phyloP scores from a whole-genome alignment of 208 protist genomes.

The Phytomonas serpens region DNA sequence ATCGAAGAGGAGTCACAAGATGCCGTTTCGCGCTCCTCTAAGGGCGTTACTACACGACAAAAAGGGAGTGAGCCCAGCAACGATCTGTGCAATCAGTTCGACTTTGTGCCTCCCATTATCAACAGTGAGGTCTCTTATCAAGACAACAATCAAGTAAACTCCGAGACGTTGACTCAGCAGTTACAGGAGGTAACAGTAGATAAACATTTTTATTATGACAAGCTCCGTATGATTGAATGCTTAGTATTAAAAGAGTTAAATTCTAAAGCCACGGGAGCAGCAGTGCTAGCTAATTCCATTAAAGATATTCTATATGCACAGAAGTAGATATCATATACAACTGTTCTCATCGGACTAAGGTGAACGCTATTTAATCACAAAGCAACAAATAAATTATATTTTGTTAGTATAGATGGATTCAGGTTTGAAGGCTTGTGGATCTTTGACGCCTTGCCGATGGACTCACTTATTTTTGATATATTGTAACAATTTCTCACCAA shows the following conservation, averaged over 20 bases:
- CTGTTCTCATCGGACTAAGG: neutral
- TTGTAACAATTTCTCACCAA: neutral
- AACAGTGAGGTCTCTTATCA: conserved; percentile 1
- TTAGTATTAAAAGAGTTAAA: conserved; percentile 22
- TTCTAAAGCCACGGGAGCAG: neutral
- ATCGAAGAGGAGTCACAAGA: neutral
- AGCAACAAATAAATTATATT: neutral
- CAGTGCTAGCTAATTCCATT: neutral
- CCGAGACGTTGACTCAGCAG: neutral
- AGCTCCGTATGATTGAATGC: conserved; percentile 61
- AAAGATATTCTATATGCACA: conserved; percentile 1
- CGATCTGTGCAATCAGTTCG: neutral
- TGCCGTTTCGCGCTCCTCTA: neutral
- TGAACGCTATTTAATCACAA: neutral
- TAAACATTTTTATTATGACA: conserved; percentile 79
- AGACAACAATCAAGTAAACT: neutral
- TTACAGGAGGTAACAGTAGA: conserved; percentile 15
- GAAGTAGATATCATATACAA: neutral
- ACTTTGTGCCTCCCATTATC: neutral
- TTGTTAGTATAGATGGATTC: neutral
- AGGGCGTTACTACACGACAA: neutral
- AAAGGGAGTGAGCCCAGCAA: neutral
- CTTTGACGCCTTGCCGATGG: neutral
- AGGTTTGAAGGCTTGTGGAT: neutral
- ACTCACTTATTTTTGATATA: neutral